These are phyloP conservation scores for Ustilago shanxiensis DNA, from an alignment of 1,284 basidiomycete species.

Conservation along the genomic window DNA sequence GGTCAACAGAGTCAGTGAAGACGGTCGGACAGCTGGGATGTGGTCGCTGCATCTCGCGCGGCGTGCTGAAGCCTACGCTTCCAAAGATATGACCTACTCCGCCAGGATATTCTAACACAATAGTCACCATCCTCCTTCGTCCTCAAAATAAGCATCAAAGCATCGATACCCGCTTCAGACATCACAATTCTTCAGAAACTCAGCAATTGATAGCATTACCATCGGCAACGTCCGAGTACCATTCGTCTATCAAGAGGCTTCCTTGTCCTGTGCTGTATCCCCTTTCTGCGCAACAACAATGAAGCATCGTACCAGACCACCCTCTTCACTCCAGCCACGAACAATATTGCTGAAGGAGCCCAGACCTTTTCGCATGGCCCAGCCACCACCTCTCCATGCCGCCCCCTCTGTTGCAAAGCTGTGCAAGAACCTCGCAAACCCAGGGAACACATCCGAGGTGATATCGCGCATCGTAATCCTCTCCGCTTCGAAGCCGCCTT, in stretches of 20 bases:
- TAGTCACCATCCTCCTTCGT: not conserved
- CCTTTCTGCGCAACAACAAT: conserved; percentile 53
- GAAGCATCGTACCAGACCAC: conserved; percentile 55
- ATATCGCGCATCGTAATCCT: conserved; percentile 58
- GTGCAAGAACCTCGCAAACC: conserved; percentile 59
- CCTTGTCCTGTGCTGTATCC: not conserved
- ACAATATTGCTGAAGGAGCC: conserved; percentile 59
- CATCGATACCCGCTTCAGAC: conserved; percentile 4
- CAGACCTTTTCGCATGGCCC: conserved; percentile 36
- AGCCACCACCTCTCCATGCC: conserved; percentile 56
- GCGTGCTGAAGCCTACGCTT: too few relatives aligned
- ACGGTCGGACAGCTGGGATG: too few relatives aligned
- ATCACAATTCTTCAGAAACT: not conserved
- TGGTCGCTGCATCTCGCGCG: too few relatives aligned
- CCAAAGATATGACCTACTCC: too few relatives aligned
- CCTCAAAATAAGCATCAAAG: not conserved
- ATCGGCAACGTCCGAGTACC: not conserved
- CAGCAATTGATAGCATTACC: not conserved
- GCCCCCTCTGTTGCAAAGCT: conserved; percentile 46
- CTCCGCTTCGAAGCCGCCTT: conserved; percentile 34
- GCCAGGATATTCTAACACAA: too few relatives aligned
- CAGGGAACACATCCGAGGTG: conserved; percentile 58
- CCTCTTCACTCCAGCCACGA: conserved; percentile 57
- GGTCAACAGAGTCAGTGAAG: not conserved
- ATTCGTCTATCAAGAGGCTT: not conserved